Evolutionary conservation across 805 yeast genomes (phyloP), one percentile per base, ranked within the genome.

Genomic region (Henningerozyma blattae): DNA sequence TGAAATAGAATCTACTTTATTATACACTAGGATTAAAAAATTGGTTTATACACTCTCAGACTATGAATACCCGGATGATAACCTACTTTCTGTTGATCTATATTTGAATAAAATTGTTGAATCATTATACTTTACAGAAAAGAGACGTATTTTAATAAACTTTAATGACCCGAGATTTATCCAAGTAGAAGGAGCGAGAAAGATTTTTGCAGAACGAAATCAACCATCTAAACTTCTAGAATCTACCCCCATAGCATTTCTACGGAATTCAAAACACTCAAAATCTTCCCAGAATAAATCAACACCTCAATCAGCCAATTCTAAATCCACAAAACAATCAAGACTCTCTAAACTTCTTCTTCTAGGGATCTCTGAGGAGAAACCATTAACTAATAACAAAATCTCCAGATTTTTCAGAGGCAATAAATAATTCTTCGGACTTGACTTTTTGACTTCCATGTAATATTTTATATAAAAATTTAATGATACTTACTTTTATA

Each of bases 1-100:
- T 12, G 44, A 46, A 26, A 50, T 46, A 32, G 61, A 55, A 29
- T 38, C 50, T 3, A 22, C 27, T 10, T 34, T 46, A 4, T 29
- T 48, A 8, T 44, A 38, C 28, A 39, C 44, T 24, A 46, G 44
- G 30, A 39, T 43, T 10, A 39, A 41, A 18, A 42, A 40, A 24
- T 35, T 48, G 15, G 37, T 44, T 12, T 36, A 41, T 10, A 33
- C 39, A 7, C 33, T 50, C 15, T 37, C 42, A 15, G 45, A 43
- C 31, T 47, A 43, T 27, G 52, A 47, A 34, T 36, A 34, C 22
- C 47, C 47, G 3, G 33, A 37, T 15, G 48, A 41, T 6, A 31
- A 34, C n/a, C 31, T 31, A 4, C 29, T 37, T 16, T 41, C 34
- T 5, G 33, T 36, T 18, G 22, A 42, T n/a, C 40, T 36, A 18